phyloP scores from a whole-genome alignment of 768 basidiomycete species.

The Naganishia friedmannii region DNA sequence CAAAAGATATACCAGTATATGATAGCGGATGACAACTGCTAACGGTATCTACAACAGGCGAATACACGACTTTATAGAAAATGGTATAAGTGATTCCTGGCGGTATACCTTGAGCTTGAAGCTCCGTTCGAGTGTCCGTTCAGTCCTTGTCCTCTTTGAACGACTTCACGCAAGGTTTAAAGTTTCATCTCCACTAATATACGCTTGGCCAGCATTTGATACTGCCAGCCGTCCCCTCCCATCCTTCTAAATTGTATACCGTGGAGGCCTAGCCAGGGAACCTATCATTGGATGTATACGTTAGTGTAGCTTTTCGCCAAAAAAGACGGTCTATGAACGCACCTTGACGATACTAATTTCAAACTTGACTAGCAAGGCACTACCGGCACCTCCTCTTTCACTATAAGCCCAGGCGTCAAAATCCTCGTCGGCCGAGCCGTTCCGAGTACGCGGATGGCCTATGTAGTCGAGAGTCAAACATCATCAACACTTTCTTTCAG shows the following conservation, averaged over 20 bases:
- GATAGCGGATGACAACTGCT: too few species aligned
- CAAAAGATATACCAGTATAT: too few species aligned
- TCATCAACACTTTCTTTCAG: constrained; percentile 14
- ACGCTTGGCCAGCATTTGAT: constrained; percentile 75
- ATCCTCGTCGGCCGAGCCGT: constrained; percentile 41
- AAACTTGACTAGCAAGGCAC: constrained; percentile 82
- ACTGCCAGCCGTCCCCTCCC: constrained; percentile 92
- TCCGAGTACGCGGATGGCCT: constrained; percentile 9
- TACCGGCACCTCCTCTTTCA: constrained; percentile 58
- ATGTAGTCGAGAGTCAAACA: neutral
- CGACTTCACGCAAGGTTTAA: constrained; percentile 15
- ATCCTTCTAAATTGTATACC: constrained; percentile 91
- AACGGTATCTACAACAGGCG: too few species aligned
- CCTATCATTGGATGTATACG: constrained; percentile 55
- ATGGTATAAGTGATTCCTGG: too few species aligned
- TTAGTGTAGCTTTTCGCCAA: neutral
- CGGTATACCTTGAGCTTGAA: too few species aligned
- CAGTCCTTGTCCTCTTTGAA: neutral
- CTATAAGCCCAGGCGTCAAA: constrained; percentile 51
- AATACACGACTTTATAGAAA: too few species aligned
- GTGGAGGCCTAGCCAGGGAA: constrained; percentile 86
- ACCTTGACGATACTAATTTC: constrained; percentile 98
- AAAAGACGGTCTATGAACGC: constrained; percentile 37
- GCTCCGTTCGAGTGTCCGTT: neutral
- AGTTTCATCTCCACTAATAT: constrained; percentile 47